Percentiles rank a stretch among this genome's conserved stretches.
Evolutionary conservation across 306 rosid species (phyloP).

Genomic region (Astragalus membranaceus): DNA sequence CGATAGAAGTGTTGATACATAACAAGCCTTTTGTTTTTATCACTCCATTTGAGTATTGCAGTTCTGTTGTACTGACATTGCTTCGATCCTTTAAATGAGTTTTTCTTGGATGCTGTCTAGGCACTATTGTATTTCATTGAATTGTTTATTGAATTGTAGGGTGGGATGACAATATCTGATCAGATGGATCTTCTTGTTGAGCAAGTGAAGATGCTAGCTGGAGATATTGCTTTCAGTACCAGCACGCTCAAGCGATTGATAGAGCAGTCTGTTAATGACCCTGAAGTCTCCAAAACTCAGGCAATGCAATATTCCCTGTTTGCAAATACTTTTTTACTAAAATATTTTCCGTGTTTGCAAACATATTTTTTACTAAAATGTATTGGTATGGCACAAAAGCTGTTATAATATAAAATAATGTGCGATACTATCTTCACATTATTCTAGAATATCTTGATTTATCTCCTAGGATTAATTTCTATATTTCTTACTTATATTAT

Average conservation of each 20-base stretch:
- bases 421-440: too few relatives aligned
- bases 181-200: conserved; percentile 95
- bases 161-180: conserved; percentile 84
- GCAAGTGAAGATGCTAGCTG: conserved; percentile 99
- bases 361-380: too few relatives aligned
- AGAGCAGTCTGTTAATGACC: conserved; percentile 81
- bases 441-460: too few relatives aligned
- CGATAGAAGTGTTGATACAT: neutral
- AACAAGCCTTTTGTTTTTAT: neutral
- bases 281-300: conserved; percentile 74
- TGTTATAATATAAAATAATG: too few relatives aligned
- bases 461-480: too few relatives aligned
- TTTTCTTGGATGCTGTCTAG: conserved; percentile 1
- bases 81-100: neutral
- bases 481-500: too few relatives aligned
- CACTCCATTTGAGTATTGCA: neutral
- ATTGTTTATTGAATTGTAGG: conserved; percentile 42
- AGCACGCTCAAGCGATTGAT: conserved; percentile 93
- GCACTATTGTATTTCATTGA: conserved; percentile 1
- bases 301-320: conserved; percentile 32
- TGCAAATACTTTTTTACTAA: neutral
- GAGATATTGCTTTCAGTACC: conserved; percentile 92
- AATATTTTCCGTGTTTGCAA: too few relatives aligned
- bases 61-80: neutral
- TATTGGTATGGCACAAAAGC: too few relatives aligned